Percentiles rank a stretch among this genome's conserved stretches.
Conservation (phyloP, 1,284 basidiomycete species). For the Moniliophthora roreri region DNA sequence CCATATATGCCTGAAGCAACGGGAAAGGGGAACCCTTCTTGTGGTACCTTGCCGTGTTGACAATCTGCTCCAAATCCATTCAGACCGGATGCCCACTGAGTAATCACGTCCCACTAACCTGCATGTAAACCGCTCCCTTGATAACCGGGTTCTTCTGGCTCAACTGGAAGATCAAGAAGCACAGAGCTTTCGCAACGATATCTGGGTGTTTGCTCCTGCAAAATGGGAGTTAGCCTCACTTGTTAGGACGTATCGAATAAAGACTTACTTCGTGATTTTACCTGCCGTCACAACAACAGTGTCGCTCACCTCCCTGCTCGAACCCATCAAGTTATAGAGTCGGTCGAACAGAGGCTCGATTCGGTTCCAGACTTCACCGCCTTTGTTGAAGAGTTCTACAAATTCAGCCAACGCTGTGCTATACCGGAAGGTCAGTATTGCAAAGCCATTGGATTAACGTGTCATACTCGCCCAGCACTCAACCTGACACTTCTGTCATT, state of each 20-base stretch:
- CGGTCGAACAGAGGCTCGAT: conserved; percentile 44
- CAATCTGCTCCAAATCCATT: conserved; percentile 44
- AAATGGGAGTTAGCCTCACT: conserved; percentile 8
- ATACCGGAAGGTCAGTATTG: conserved; percentile 6
- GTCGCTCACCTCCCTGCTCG: conserved; percentile 47
- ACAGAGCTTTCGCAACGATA: conserved; percentile 60
- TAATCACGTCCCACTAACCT: conserved; percentile 41
- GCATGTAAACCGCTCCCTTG: conserved; percentile 67
- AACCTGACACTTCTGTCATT: conserved; percentile 60
- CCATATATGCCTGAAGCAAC: conserved; percentile 70
- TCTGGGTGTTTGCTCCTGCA: conserved; percentile 41
- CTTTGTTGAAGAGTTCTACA: conserved; percentile 36
- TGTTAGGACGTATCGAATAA: neutral
- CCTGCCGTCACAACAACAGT: conserved; percentile 62
- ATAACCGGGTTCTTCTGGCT: conserved; percentile 67
- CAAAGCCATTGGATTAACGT: neutral
- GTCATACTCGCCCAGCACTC: conserved; percentile 58
- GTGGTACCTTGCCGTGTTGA: conserved; percentile 54
- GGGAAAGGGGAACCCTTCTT: conserved; percentile 65
- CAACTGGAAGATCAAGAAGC: conserved; percentile 68
- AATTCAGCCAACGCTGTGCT: conserved; percentile 53
- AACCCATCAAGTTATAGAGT: conserved; percentile 48
- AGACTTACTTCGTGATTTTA: conserved; percentile 58
- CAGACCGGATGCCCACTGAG: conserved; percentile 14
- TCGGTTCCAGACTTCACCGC: conserved; percentile 8